phyloP scores from a whole-genome alignment of 805 yeast genomes.

The Candida maesae region DNA sequence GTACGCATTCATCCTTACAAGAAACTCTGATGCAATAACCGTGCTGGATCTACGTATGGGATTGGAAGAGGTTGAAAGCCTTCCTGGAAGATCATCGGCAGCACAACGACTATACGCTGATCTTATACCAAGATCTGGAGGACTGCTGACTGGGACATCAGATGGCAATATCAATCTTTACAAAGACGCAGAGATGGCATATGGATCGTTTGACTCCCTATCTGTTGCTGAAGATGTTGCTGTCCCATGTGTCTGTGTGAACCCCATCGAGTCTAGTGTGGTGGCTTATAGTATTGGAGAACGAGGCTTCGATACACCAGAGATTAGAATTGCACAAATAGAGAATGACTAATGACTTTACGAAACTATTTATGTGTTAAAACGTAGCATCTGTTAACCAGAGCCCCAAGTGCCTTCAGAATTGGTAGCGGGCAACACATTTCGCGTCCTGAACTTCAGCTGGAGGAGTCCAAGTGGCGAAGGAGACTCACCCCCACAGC shows the following conservation, averaged over 20 bases:
- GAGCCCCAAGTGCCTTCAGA: no score
- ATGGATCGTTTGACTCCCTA: slow-evolving; percentile 1
- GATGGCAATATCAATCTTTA: slow-evolving; percentile 21
- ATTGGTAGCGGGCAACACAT: no score
- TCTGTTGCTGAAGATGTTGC: slow-evolving; percentile 6
- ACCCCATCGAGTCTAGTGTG: slow-evolving; percentile 18
- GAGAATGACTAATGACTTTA: no score
- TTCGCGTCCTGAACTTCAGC: no score
- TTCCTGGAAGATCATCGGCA: slow-evolving; percentile 8
- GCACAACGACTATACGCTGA: slow-evolving; percentile 27
- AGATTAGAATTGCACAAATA: not conserved
- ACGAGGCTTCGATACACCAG: slow-evolving; percentile 12
- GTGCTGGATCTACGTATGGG: slow-evolving; percentile 35
- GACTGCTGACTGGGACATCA: slow-evolving; percentile 28
- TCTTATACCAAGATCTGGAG: slow-evolving; percentile 20
- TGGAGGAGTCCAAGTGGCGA: no score
- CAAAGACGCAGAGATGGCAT: slow-evolving; percentile 25
- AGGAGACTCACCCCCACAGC: no score
- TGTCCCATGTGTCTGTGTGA: slow-evolving; percentile 14
- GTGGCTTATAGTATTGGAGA: slow-evolving; percentile 20
- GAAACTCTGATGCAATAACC: slow-evolving; percentile 30
- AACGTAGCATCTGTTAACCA: no score
- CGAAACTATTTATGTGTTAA: no score
- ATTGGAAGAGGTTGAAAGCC: slow-evolving; percentile 12
- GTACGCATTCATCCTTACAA: slow-evolving; percentile 31